Percentiles rank a stretch among this genome's conserved stretches.
These are phyloP conservation scores for Geopyxis carbonaria DNA, from an alignment of 495 filamentous ascomycete species.

Conservation along the genomic window DNA sequence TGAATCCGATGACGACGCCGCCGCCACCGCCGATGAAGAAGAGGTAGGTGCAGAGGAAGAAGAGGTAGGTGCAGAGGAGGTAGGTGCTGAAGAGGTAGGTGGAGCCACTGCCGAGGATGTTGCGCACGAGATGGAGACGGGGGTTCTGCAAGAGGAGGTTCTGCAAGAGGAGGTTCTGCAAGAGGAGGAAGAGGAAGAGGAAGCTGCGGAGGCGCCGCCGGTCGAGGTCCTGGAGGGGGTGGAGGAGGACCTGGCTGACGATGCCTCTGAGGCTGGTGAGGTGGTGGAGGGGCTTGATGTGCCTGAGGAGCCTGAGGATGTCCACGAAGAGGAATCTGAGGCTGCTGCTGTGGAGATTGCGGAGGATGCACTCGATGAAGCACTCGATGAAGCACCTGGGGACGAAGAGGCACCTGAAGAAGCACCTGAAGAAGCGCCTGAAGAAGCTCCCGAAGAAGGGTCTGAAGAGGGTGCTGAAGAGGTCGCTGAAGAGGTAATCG, in stretches of 20 bases:
- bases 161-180: background rate
- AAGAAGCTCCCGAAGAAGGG: background rate
- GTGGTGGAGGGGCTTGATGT: background rate
- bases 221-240: slow-evolving; percentile 3
- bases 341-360: background rate
- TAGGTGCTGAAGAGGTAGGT: background rate
- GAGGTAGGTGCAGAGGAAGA: background rate
- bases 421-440: background rate
- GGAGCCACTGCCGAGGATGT: background rate
- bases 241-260: too few relatives aligned
- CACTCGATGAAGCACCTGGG: background rate
- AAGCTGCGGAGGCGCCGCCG: background rate
- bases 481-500: background rate
- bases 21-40: background rate
- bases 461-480: background rate
- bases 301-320: background rate
- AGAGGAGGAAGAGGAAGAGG: background rate
- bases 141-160: background rate
- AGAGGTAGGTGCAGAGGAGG: background rate
- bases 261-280: background rate
- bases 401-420: background rate
- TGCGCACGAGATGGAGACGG: background rate
- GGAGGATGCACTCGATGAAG: background rate
- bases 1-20: too few relatives aligned
- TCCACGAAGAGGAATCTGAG: background rate